Conservation (phyloP, 163 green algal species). For the Scenedesmus sp. region DNA sequence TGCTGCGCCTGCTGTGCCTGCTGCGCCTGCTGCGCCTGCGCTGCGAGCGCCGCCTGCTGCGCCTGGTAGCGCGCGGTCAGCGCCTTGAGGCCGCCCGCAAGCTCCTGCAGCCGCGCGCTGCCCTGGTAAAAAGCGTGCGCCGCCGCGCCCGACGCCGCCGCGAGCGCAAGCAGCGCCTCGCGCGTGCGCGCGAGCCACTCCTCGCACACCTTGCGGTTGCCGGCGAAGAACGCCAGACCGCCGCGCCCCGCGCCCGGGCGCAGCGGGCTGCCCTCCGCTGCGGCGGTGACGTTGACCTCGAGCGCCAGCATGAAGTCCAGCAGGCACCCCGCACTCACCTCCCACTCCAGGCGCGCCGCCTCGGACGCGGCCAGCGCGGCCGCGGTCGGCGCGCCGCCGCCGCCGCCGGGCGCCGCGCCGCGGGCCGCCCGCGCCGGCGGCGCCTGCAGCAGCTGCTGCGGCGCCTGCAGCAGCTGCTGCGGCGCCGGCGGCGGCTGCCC, state of each 20-base stretch:
- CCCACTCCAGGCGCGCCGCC: conserved; percentile 1
- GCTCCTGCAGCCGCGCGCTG: conserved; percentile 60
- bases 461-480: conserved; percentile 33
- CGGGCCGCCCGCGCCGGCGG: neutral
- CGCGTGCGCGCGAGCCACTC: conserved; percentile 72
- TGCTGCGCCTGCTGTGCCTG: conserved; percentile 2
- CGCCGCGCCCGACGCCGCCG: conserved; percentile 47
- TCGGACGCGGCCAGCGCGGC: neutral
- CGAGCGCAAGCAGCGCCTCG: conserved; percentile 49
- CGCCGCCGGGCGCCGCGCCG: neutral
- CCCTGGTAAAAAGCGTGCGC: conserved; percentile 56
- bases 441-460: neutral
- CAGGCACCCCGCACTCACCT: conserved; percentile 19
- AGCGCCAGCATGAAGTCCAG: conserved; percentile 77
- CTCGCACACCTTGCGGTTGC: conserved; percentile 77
- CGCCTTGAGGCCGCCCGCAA: conserved; percentile 38
- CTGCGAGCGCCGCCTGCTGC: neutral
- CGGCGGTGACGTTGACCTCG: conserved; percentile 66
- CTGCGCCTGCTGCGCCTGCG: conserved; percentile 24
- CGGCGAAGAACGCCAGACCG: conserved; percentile 68
- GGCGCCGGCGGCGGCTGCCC: neutral
- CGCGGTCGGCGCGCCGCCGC: neutral
- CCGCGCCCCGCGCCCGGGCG: conserved; percentile 4
- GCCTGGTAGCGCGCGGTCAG: conserved; percentile 25
- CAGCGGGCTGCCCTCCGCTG: conserved; percentile 58